phyloP scores from a whole-genome alignment of 169 alveolate genomes.

The Cryptosporidium viatorum region DNA sequence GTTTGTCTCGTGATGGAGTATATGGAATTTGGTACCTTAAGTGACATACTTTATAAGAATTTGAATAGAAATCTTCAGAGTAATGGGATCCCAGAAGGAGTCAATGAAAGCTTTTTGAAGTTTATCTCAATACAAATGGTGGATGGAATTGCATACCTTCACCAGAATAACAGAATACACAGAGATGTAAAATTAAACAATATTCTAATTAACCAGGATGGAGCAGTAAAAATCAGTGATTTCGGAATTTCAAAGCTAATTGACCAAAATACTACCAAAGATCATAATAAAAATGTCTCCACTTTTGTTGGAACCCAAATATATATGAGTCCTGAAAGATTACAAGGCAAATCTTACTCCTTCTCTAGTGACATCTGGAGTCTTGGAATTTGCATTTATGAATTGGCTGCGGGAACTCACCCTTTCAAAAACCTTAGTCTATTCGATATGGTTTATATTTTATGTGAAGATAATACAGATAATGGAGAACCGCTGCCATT shows the following conservation, averaged over 20 bases:
- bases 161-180: conserved; percentile 73
- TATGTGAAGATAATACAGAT: conserved; percentile 40
- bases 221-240: conserved; percentile 77
- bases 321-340: conserved; percentile 90
- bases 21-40: conserved; percentile 67
- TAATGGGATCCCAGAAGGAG: conserved; percentile 8
- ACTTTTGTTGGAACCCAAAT: conserved; percentile 86
- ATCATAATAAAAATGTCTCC: conserved; percentile 44
- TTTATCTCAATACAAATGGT: conserved; percentile 64
- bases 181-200: conserved; percentile 75
- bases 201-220: conserved; percentile 72
- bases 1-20: conserved; percentile 70
- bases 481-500: conserved; percentile 8
- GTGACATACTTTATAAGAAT: conserved; percentile 51
- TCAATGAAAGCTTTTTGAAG: conserved; percentile 43
- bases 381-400: conserved; percentile 85
- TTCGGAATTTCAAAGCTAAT: conserved; percentile 75
- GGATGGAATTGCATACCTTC: conserved; percentile 75
- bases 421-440: conserved; percentile 80
- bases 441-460: conserved; percentile 64
- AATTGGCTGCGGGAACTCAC: conserved; percentile 86
- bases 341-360: conserved; percentile 84
- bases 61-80: neutral
- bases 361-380: conserved; percentile 88
- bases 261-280: conserved; percentile 49